phyloP scores from a whole-genome alignment of 768 basidiomycete species.

The Saitozyma podzolica region DNA sequence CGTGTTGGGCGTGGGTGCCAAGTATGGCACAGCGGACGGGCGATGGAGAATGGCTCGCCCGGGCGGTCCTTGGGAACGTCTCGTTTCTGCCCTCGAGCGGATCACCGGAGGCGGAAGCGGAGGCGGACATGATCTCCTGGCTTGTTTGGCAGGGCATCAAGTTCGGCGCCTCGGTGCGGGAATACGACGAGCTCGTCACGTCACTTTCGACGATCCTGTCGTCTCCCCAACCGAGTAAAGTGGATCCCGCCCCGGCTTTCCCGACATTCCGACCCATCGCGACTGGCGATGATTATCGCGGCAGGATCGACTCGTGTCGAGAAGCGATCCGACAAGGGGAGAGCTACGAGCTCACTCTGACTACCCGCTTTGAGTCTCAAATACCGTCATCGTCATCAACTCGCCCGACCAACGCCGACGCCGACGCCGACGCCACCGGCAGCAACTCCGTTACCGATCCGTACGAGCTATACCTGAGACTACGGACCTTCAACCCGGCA shows the following conservation, averaged over 20 bases:
- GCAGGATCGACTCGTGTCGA: conserved; percentile 69
- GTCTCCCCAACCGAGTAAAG: neutral
- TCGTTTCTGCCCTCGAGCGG: neutral
- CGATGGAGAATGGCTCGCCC: conserved; percentile 42
- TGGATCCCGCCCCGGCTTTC: conserved; percentile 16
- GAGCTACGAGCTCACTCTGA: conserved; percentile 90
- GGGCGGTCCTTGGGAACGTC: conserved; percentile 25
- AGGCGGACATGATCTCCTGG: conserved; percentile 32
- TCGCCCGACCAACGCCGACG: conserved; percentile 3
- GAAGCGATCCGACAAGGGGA: conserved; percentile 77
- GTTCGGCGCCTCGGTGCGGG: conserved; percentile 12
- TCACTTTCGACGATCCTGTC: neutral
- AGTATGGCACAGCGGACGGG: conserved; percentile 29
- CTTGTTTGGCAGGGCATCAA: conserved; percentile 18
- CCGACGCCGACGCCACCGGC: neutral
- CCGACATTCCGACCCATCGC: conserved; percentile 34
- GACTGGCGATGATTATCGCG: conserved; percentile 59
- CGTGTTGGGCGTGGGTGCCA: conserved; percentile 49
- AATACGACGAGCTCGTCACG: conserved; percentile 16
- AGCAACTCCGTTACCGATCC: conserved; percentile 24
- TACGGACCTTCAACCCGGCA: conserved; percentile 78
- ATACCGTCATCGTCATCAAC: conserved; percentile 54
- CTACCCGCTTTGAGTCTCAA: conserved; percentile 52
- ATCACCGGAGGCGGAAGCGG: neutral
- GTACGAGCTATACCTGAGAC: conserved; percentile 51